Base-by-base conservation (phyloP, 352 stramenopile species). In the Globisporangium paddicum region DNA sequence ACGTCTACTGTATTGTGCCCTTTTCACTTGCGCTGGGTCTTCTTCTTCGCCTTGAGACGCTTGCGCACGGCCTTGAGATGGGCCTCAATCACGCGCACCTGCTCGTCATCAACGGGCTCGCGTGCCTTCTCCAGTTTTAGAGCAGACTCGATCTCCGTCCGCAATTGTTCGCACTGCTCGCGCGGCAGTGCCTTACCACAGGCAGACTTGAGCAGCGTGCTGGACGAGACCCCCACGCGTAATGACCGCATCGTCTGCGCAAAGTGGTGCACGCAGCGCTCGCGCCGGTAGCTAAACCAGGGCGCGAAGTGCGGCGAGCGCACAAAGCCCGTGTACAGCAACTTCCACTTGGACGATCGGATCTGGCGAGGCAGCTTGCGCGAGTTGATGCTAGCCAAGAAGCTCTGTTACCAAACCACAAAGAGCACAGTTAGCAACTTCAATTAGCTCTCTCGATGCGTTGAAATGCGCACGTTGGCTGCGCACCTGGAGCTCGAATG, bases 241-340 rank as follows among this genome's bases (percentile, higher is more conserved):
- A 93, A 47, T 0, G 69, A 67, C 9, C 73, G 76, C 34, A 93
- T 64, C 19, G 82, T 85, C 10, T 74, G 63, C 3, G 72, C 69
- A 53, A 93, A 91, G 48, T 90, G 76, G 38, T 74, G 61, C 58
- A 90, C 75, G 62, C 84, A 93, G 16, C 79, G 72, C 41, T 82
- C 68, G 11, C 84, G 77, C 14, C 78, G 82, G 46, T 82, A 89
- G 32, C 55, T 67, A 52, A 93, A 93, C 84, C 84, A 93, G 14
- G 84, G 79, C 41, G 81, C 59, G 45, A 93, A 93, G 41, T 93
- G 82, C 21, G 79, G 76, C 3, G 79, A 89, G 2, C 68, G 69
- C 19, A 92, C 70, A 52, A 93, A 93, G 5, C 69, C 75, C 6
- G 69, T 84, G 66, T 93, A 93, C 32, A 93, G 54, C 23, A 71